Base-by-base conservation (phyloP, 1,284 basidiomycete genomes). In the Heterobasidion irregulare region DNA sequence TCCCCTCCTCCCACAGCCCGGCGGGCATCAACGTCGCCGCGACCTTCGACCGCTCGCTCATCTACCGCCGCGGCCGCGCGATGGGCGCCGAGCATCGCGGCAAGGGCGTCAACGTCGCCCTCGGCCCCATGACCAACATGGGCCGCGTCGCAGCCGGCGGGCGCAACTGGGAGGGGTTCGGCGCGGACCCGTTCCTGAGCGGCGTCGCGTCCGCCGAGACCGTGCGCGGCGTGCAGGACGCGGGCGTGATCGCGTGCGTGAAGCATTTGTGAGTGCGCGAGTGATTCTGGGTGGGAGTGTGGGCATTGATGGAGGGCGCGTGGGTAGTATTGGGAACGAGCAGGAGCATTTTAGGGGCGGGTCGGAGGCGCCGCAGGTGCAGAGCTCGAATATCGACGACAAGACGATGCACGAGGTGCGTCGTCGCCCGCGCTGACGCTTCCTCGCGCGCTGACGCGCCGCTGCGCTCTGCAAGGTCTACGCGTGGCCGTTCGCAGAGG, bases 51-150 rank as follows among this genome's bases (percentile, higher is more conserved):
- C 56, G 57, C 10, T 55, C 56, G 6, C 57, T 84, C 55, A 70
- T 77, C 78, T 66, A 83, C 78, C 65, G 76, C 69, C 77, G 90
- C 55, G 91, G 86, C 5, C 68, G 76, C 3, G 89, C 88, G 0
- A 72, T 93, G 58, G 91, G 84, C 3, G 71, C 82, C 52, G 90
- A 94, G 69, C 84, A 83, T 67, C 74, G 79, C 47, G 80, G 76
- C 32, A 91, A 92, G 68, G 92, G 92, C 32, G 78, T 83, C 47
- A 78, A 93, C 63, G 73, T 82, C 19, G 72, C 70, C 44, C 69
- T 83, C 2, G 84, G 87, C 8, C 83, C 86, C 2, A 74, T 78
- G 53, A 69, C 82, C 71, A 81, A 83, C 63, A 74, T 83, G 56
- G 81, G 79, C 57, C 57, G 59, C 36, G 54, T 64, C 33, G 59